phyloP scores from a whole-genome alignment of 257 asterid species.

The Solanum phureja region DNA sequence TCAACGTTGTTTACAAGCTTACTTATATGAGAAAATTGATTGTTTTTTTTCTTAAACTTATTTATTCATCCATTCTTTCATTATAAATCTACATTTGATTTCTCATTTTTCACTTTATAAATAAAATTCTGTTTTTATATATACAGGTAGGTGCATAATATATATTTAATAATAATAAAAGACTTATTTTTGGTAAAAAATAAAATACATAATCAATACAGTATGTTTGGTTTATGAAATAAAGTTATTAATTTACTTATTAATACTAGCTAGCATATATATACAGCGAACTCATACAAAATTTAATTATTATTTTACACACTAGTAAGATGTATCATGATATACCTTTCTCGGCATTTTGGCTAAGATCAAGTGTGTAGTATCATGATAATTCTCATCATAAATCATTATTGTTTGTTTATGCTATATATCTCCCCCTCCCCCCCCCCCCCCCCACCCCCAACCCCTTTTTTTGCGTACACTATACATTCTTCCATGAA shows the following conservation, averaged over 20 bases:
- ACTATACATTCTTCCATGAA: neutral
- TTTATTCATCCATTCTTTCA: neutral
- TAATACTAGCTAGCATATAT: neutral
- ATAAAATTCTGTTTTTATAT: too few species aligned
- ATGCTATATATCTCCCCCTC: too few species aligned
- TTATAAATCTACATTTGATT: neutral
- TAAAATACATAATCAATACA: neutral
- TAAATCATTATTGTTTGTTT: too few species aligned
- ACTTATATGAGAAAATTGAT: too few species aligned
- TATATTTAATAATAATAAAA: too few species aligned
- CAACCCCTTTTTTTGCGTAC: neutral
- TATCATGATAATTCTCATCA: neutral
- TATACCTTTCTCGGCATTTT: too few species aligned
- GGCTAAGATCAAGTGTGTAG: too few species aligned
- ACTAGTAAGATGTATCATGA: neutral
- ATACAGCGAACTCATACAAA: neutral
- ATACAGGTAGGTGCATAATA: too few species aligned
- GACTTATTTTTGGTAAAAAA: too few species aligned
- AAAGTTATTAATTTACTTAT: neutral
- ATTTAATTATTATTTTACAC: neutral
- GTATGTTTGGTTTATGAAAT: too few species aligned
- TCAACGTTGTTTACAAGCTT: too few species aligned
- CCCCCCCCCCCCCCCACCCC: rapidly evolving
- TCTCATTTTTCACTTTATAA: neutral
- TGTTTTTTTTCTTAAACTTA: too few species aligned